phyloP scores from a whole-genome alignment of 75 land plant species.

The Ceratopteris richardii region DNA sequence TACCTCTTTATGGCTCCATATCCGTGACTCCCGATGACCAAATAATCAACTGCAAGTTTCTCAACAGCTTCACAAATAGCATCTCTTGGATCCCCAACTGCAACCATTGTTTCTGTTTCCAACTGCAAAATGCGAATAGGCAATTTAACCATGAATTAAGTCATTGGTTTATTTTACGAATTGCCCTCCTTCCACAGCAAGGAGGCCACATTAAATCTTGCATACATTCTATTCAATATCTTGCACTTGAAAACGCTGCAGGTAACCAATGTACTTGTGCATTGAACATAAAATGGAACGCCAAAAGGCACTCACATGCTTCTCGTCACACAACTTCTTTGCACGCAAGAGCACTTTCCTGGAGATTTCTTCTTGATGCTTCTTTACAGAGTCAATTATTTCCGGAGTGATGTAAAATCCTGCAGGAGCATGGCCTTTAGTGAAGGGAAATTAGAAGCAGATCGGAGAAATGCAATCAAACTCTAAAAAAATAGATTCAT shows the following conservation, averaged over 20 bases:
- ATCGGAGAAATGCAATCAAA: too few relatives aligned
- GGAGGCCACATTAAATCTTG: not conserved
- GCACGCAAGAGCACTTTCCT: slow-evolving; percentile 5
- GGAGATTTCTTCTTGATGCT: slow-evolving; percentile 7
- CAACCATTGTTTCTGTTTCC: slow-evolving; percentile 38
- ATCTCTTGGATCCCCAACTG: slow-evolving; percentile 48
- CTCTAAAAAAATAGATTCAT: not conserved
- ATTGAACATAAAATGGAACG: not conserved
- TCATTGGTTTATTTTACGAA: too few relatives aligned
- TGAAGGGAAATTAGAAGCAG: slow-evolving; percentile 3
- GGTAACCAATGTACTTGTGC: too few relatives aligned
- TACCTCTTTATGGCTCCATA: slow-evolving; percentile 63
- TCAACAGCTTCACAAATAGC: slow-evolving; percentile 42
- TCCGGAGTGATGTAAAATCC: slow-evolving; percentile 6
- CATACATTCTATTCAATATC: too few relatives aligned
- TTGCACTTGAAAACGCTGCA: too few relatives aligned
- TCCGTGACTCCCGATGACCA: slow-evolving; percentile 66
- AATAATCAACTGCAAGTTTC: slow-evolving; percentile 27
- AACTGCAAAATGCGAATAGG: slow-evolving; percentile 38
- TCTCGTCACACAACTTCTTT: slow-evolving; percentile 8
- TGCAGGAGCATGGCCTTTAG: not conserved
- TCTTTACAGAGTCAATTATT: slow-evolving; percentile 13
- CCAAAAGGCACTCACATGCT: slow-evolving; percentile 4
- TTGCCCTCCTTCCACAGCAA: not conserved
- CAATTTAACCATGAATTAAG: not conserved